phyloP scores from a whole-genome alignment of 78 protist species.

The Corallochytrium limacisporum region DNA sequence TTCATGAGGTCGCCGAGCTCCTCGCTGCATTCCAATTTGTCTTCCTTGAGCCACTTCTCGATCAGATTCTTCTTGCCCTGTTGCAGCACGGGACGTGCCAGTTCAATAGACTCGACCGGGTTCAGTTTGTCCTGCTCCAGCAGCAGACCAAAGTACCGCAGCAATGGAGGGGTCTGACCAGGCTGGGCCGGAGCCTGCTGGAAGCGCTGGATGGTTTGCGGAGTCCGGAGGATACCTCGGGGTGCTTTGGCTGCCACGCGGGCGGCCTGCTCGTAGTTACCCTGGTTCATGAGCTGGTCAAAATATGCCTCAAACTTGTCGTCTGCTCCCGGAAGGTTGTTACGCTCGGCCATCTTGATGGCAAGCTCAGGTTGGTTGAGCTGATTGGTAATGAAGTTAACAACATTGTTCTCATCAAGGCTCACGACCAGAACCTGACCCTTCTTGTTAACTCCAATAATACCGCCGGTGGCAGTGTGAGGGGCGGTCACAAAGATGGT shows the following conservation, averaged over 20 bases:
- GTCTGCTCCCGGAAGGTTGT: conserved; percentile 87
- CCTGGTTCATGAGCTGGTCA: conserved; percentile 42
- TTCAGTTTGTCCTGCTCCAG: conserved; percentile 83
- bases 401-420: conserved; percentile 75
- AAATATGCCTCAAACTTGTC: conserved; percentile 73
- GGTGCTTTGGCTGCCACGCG: conserved; percentile 78
- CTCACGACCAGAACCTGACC: conserved; percentile 68
- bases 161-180: conserved; percentile 69
- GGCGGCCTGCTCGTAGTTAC: conserved; percentile 78
- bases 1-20: conserved; percentile 90
- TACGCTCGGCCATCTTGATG: conserved; percentile 70
- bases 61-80: conserved; percentile 69
- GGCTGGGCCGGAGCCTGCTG: conserved; percentile 48
- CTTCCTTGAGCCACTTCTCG: conserved; percentile 85
- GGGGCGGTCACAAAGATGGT: conserved; percentile 79
- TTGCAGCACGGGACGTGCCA: conserved; percentile 78
- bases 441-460: conserved; percentile 74
- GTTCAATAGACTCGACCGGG: conserved; percentile 83
- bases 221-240: conserved; percentile 74
- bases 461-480: conserved; percentile 57
- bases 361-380: conserved; percentile 73
- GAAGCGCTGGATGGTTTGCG: conserved; percentile 78
- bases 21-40: conserved; percentile 91
- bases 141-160: conserved; percentile 85
- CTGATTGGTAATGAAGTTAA: conserved; percentile 62